These are phyloP conservation scores for Purpureocillium takamizusanense DNA, from an alignment of 2,329 filamentous ascomycete genomes.

Conservation along the genomic window DNA sequence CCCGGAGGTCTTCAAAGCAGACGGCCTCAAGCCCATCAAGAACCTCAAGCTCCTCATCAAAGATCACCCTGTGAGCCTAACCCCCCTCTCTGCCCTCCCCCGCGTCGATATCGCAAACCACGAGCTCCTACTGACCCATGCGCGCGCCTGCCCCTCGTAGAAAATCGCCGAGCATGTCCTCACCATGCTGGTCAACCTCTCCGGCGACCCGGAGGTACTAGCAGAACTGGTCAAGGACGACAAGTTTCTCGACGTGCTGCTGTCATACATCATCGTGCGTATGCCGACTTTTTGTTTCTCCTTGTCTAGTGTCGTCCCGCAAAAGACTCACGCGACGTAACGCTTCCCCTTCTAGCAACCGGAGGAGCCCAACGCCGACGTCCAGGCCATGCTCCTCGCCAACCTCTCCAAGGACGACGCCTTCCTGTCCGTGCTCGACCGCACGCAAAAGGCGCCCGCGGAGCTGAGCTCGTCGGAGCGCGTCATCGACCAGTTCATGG, in stretches of 20 bases:
- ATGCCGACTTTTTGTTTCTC: background rate
- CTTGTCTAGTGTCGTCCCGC: too few relatives aligned
- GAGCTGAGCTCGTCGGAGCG: slow-evolving; percentile 62
- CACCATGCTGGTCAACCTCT: slow-evolving; percentile 82
- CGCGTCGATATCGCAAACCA: too few relatives aligned
- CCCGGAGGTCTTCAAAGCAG: slow-evolving; percentile 73
- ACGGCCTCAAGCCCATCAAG: slow-evolving; percentile 68
- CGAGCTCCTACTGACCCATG: too few relatives aligned
- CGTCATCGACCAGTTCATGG: slow-evolving; percentile 83
- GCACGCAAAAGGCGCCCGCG: slow-evolving; percentile 60
- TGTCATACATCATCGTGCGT: slow-evolving; percentile 66
- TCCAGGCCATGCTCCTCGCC: slow-evolving; percentile 84
- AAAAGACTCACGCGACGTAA: background rate
- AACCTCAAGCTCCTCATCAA: slow-evolving; percentile 80
- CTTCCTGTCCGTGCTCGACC: slow-evolving; percentile 57
- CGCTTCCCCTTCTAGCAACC: slow-evolving; percentile 38
- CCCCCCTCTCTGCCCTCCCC: too few relatives aligned
- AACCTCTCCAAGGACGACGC: slow-evolving; percentile 79
- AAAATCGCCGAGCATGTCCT: slow-evolving; percentile 89
- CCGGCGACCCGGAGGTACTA: slow-evolving; percentile 67
- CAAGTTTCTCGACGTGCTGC: slow-evolving; percentile 65
- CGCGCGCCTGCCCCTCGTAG: slow-evolving; percentile 29
- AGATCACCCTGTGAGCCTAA: slow-evolving; percentile 74
- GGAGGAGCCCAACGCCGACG: slow-evolving; percentile 73
- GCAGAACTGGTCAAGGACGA: slow-evolving; percentile 68